Percentiles rank a stretch among this genome's conserved stretches.
These are phyloP conservation scores for Filosporella fistucella DNA, from an alignment of 495 filamentous ascomycete genomes.

Conservation along the genomic window DNA sequence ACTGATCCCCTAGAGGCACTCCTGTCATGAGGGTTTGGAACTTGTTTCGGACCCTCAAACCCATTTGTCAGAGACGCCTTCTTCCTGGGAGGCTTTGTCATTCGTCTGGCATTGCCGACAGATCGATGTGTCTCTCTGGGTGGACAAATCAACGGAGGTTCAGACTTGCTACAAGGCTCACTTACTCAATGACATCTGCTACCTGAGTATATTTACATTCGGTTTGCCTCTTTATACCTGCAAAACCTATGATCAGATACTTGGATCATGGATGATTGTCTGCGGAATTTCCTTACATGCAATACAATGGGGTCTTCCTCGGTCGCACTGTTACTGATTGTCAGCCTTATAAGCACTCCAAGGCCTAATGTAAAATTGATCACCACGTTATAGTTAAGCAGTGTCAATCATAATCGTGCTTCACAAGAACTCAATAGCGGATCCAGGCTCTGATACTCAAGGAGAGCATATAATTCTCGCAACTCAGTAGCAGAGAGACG, in stretches of 20 bases:
- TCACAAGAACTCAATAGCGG: too few species aligned
- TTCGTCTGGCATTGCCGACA: slow-evolving; percentile 45
- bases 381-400: too few species aligned
- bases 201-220: slow-evolving; percentile 64
- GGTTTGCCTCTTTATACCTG: slow-evolving; percentile 62
- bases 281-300: slow-evolving; percentile 47
- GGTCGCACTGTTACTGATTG: slow-evolving; percentile 41
- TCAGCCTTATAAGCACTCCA: too few species aligned
- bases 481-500: too few species aligned
- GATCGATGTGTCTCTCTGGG: slow-evolving; percentile 42
- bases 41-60: slow-evolving; percentile 16
- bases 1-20: slow-evolving; percentile 16
- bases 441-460: too few species aligned
- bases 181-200: slow-evolving; percentile 64
- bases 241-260: not conserved
- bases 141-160: not conserved
- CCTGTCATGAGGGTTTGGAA: slow-evolving; percentile 13
- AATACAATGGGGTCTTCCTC: slow-evolving; percentile 57
- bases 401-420: too few species aligned
- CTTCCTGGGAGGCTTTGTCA: slow-evolving; percentile 55
- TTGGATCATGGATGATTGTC: not conserved
- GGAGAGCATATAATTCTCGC: too few species aligned
- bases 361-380: too few species aligned
- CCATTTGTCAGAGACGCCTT: slow-evolving; percentile 20
- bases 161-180: slow-evolving; percentile 11